Evolutionary conservation across 2,329 filamentous ascomycete genomes (phyloP).

Genomic region (Tolypocladium amazonense): DNA sequence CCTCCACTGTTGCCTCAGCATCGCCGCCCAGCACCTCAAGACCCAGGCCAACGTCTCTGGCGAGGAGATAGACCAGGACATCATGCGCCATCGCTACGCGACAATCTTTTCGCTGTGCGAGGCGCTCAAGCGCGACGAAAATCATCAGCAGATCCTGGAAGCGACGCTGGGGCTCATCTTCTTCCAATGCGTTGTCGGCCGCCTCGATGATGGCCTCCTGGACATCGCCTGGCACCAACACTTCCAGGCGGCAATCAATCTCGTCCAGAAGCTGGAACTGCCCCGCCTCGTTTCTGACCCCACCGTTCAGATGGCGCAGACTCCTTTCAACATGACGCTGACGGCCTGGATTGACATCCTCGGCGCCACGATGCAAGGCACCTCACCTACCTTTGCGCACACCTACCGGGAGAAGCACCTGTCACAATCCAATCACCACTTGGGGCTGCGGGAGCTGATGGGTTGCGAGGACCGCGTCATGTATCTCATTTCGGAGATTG

Average conservation of each 20-base stretch:
- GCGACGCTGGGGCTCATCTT: conserved; percentile 92
- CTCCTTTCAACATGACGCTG: conserved; percentile 91
- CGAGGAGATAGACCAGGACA: conserved; percentile 77
- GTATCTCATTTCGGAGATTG: conserved; percentile 96
- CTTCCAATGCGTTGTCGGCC: conserved; percentile 86
- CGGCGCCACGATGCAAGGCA: conserved; percentile 82
- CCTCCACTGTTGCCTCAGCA: conserved; percentile 89
- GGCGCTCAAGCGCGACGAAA: conserved; percentile 65
- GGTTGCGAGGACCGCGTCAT: conserved; percentile 95
- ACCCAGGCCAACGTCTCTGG: conserved; percentile 49
- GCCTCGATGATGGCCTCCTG: conserved; percentile 71
- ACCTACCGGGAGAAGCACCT: conserved; percentile 94
- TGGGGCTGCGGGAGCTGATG: conserved; percentile 86
- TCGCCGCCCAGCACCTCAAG: conserved; percentile 87
- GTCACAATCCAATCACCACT: conserved; percentile 46
- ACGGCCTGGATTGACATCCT: conserved; percentile 96
- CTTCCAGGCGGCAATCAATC: conserved; percentile 79
- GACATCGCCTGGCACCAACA: conserved; percentile 97
- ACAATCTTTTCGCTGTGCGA: conserved; percentile 81
- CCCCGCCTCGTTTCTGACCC: conserved; percentile 54
- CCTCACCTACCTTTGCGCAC: conserved; percentile 79
- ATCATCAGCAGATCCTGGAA: conserved; percentile 83
- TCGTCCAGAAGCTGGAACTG: conserved; percentile 78
- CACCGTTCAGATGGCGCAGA: conserved; percentile 40
- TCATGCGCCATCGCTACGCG: conserved; percentile 82